Evolutionary conservation across 208 protist species (phyloP), one percentile per base, ranked within the genome.

Genomic region (Trypanosoma rangeli): DNA sequence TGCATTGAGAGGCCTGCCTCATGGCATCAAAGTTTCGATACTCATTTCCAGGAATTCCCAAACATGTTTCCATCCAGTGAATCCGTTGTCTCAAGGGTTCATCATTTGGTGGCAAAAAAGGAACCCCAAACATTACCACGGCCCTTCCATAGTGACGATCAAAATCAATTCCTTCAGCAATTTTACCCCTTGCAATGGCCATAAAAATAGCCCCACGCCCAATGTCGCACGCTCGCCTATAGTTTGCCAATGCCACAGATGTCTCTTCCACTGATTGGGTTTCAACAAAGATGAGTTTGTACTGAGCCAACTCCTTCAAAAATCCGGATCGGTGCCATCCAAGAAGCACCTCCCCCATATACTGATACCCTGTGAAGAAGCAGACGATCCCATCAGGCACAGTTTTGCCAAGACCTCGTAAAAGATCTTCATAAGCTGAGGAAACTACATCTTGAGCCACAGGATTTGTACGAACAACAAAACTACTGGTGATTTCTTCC

Each of bases 251-350:
- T 0, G 99, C 98, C 15, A 98, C 73, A 9, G 94, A 95, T 5
- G 98, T 99, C 77, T 99, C 98, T 29, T 97, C 92, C 5, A 95
- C 83, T 57, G 97, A 94, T 59, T 97, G 89, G 12, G 99, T 99
- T 79, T 99, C 98, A 22, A 99, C 94, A 85, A 99, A 99, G 56
- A 99, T 89, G 9, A 99, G 90, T 83, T 99, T 99, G 83, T 99
- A 79, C 60, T 96, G 83, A 5, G 89, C 87, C 24, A 98, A 82
- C 71, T 97, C 78, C 62, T 96, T 87, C 58, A 99, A 79, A 60
- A 99, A 94, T 22, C 94, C 95, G 24, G 82, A 87, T 53, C 85
- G 82, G 75, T 98, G 84, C 97, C 98, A 99, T 49, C 82, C 72
- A 20, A 94, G 82, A 42, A 98, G 72, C 12, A 99, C 84, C 76